Base-by-base conservation (phyloP, 768 basidiomycete species). In the Chiua virens region DNA sequence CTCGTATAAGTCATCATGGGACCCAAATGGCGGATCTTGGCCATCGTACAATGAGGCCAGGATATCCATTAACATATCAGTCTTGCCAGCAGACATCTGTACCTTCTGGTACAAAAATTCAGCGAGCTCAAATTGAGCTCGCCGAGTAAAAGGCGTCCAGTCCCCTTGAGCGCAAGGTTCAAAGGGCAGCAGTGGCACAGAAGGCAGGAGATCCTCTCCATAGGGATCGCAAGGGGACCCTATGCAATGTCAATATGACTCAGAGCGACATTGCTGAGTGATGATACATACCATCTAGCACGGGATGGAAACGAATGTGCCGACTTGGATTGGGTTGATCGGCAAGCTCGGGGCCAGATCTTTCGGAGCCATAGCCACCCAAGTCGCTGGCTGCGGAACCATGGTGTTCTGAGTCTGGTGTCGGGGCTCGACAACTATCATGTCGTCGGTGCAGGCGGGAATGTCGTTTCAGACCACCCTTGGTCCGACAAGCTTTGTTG, bases 1-100 rank as follows among this genome's bases (percentile, higher is more conserved):
- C 1, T 37, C 27, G 34, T 72, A 66, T 5, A 76, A 27, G 18
- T 75, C 68, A 4, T 53, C 28, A 42, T 69, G 54, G 34, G 64
- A 60, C 0, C 45, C 28, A 48, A 73, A 77, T 14, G 57, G 61
- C 9, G 55, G 44, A 3, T 30, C 9, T 10, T 30, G 49, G 22
- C 42, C 23, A 20, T 46, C 25, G 32, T 56, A 51, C 18, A 30
- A 11, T 9, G 11, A 30, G 6, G 30, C 30, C 20, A 55, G 37
- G 1, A 66, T 21, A 1, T 70, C 39, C 2, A 70, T 41, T 0
- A 71, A 59, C 1, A 55, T n/a, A 40, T 69, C 47, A 4, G 70
- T 69, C 23, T 59, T 51, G 2, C 44, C 42, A 0, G 50, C 54
- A 0, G 65, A 62, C 53, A 65, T 63, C 39, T 63, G 64, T 8